phyloP scores from a whole-genome alignment of 1,284 basidiomycete species.

The Malassezia japonica region DNA sequence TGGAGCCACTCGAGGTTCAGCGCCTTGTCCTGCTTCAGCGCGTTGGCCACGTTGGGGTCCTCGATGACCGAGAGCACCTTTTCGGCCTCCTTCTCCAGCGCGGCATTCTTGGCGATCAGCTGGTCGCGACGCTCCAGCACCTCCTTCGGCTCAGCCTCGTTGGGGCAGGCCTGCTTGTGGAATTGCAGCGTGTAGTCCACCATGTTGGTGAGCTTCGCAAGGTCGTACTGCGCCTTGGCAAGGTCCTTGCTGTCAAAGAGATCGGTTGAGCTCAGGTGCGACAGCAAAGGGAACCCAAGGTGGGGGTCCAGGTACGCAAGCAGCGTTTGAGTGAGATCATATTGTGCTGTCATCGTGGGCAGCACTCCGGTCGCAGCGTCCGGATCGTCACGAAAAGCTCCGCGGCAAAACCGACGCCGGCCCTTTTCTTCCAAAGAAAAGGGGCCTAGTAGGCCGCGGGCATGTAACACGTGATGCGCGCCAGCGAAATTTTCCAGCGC shows the following conservation, averaged over 20 bases:
- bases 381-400: too few species aligned
- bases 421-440: slow-evolving; percentile 6
- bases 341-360: slow-evolving; percentile 46
- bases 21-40: slow-evolving; percentile 83
- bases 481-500: too few species aligned
- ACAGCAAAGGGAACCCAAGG: slow-evolving; percentile 80
- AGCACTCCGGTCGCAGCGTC: slow-evolving; percentile 6
- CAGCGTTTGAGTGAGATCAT: slow-evolving; percentile 60
- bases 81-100: slow-evolving; percentile 76
- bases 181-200: slow-evolving; percentile 56
- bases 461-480: neutral
- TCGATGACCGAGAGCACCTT: slow-evolving; percentile 90
- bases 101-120: slow-evolving; percentile 71
- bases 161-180: slow-evolving; percentile 67
- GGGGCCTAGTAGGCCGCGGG: slow-evolving; percentile 3
- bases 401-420: slow-evolving; percentile 2
- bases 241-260: slow-evolving; percentile 68
- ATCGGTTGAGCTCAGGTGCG: slow-evolving; percentile 62
- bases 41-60: slow-evolving; percentile 77
- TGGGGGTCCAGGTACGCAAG: slow-evolving; percentile 86
- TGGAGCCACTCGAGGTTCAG: slow-evolving; percentile 89
- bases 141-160: slow-evolving; percentile 50
- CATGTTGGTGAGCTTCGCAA: slow-evolving; percentile 67
- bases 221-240: slow-evolving; percentile 81
- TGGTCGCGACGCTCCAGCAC: slow-evolving; percentile 52